Evolutionary conservation across 495 filamentous ascomycete genomes (phyloP).

Genomic region (Schizothecium vesticola): DNA sequence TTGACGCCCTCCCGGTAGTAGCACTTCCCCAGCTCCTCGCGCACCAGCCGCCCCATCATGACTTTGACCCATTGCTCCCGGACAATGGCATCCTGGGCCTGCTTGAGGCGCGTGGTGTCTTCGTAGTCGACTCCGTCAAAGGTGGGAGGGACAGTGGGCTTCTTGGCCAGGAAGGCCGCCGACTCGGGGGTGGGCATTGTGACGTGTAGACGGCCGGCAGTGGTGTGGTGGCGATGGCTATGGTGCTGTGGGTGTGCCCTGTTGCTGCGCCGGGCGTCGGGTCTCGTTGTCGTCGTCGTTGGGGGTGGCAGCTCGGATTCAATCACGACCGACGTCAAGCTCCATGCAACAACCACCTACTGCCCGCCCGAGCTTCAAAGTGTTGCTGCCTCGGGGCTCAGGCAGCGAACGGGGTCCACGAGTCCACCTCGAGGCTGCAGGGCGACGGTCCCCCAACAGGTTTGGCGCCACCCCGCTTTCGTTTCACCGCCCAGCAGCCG

Average conservation of each 20-base stretch:
- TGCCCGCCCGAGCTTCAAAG: not conserved
- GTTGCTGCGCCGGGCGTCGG: constrained; percentile 11
- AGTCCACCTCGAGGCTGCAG: not conserved
- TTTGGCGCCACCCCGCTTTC: not conserved
- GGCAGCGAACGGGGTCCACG: not conserved
- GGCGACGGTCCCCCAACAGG: not conserved
- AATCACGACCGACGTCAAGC: not conserved
- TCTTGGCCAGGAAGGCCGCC: constrained; percentile 83
- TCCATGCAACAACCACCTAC: not conserved
- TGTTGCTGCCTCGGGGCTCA: not conserved
- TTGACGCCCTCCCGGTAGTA: constrained; percentile 93
- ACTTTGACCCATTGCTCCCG: constrained; percentile 95
- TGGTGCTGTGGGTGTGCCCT: not conserved
- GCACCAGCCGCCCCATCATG: constrained; percentile 94
- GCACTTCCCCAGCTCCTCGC: constrained; percentile 93
- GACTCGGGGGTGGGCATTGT: constrained; percentile 88
- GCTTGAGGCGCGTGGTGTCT: constrained; percentile 82
- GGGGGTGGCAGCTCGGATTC: not conserved
- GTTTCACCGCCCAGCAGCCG: constrained; percentile 7
- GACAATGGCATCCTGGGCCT: constrained; percentile 88
- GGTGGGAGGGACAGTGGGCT: constrained; percentile 86
- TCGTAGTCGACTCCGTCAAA: constrained; percentile 98
- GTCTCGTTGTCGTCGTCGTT: not conserved
- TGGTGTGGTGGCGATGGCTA: not conserved
- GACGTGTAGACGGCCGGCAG: constrained; percentile 4